Percentiles rank a stretch among this genome's conserved stretches.
Conservation (phyloP, 192 early-diverging fungal genomes). For the Paraglomus brasilianum region DNA sequence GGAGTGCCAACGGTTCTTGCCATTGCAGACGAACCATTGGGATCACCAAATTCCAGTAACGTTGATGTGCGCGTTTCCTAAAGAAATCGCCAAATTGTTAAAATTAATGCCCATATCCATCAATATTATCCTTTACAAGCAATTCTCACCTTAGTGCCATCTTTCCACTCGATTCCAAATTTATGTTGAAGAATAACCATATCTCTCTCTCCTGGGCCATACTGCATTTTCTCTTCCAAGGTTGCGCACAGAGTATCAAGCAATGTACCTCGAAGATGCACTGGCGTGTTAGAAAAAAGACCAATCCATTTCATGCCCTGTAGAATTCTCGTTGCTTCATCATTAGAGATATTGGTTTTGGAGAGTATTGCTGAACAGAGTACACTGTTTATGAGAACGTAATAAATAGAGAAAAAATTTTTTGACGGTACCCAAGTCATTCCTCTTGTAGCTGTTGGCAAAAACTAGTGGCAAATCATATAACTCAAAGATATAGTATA, state of each 20-base stretch:
- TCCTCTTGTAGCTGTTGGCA: background rate
- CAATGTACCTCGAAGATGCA: slow-evolving; percentile 69
- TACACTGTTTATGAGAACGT: slow-evolving; percentile 36
- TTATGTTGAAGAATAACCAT: slow-evolving; percentile 97
- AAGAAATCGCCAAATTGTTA: slow-evolving; percentile 16
- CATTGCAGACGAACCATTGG: slow-evolving; percentile 85
- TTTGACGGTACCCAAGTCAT: background rate
- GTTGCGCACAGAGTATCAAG: slow-evolving; percentile 94
- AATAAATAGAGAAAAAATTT: too few relatives aligned
- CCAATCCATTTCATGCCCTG: slow-evolving; percentile 82
- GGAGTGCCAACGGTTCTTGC: slow-evolving; percentile 96
- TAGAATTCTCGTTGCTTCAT: slow-evolving; percentile 57
- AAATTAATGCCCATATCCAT: background rate
- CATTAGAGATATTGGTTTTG: slow-evolving; percentile 56
- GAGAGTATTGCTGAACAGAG: slow-evolving; percentile 62
- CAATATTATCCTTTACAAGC: background rate
- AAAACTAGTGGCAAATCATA: background rate
- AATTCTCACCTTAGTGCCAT: slow-evolving; percentile 57
- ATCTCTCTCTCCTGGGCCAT: slow-evolving; percentile 87
- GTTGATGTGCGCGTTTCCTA: slow-evolving; percentile 90
- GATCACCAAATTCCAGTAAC: slow-evolving; percentile 88
- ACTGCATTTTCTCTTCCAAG: slow-evolving; percentile 95
- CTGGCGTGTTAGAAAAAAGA: slow-evolving; percentile 69
- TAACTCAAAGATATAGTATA: background rate
- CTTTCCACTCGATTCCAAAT: slow-evolving; percentile 90